Evolutionary conservation across 352 stramenopile genomes (phyloP).

Genomic region (Blastocystis sp.): DNA sequence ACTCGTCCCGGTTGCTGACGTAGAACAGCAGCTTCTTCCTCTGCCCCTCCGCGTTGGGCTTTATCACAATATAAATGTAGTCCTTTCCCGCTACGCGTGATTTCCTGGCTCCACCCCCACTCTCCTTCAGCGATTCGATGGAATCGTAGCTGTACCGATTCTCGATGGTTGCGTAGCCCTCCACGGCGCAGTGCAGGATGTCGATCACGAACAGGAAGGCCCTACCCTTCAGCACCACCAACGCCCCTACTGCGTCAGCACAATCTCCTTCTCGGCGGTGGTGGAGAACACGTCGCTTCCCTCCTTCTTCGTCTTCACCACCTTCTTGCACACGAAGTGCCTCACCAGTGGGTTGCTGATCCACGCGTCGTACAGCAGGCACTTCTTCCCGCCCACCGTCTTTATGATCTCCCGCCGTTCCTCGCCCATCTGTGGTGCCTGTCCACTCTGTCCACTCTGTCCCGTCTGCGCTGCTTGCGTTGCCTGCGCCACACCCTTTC

Average conservation of each 20-base stretch:
- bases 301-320: constrained; percentile 33
- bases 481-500: background rate
- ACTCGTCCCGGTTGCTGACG: constrained; percentile 23
- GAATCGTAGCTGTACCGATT: constrained; percentile 42
- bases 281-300: constrained; percentile 19
- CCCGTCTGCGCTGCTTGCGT: background rate
- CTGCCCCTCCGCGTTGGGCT: constrained; percentile 42
- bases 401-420: constrained; percentile 37
- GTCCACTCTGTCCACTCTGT: background rate
- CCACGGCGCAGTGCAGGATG: constrained; percentile 11
- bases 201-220: constrained; percentile 65
- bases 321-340: constrained; percentile 37
- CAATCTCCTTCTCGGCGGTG: constrained; percentile 46
- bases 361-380: constrained; percentile 45
- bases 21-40: constrained; percentile 65
- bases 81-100: constrained; percentile 59
- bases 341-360: constrained; percentile 34
- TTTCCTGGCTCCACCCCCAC: background rate
- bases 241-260: constrained; percentile 34
- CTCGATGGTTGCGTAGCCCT: constrained; percentile 55
- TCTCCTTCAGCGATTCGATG: constrained; percentile 27
- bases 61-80: constrained; percentile 59
- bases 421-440: background rate
- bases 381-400: constrained; percentile 49
- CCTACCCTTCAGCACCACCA: background rate